A percentile compares a stretch with the other conserved stretches of the same genome.
These are phyloP conservation scores for Aspergillus sclerotioniger DNA, from an alignment of 495 filamentous ascomycete species.

Conservation along the genomic window DNA sequence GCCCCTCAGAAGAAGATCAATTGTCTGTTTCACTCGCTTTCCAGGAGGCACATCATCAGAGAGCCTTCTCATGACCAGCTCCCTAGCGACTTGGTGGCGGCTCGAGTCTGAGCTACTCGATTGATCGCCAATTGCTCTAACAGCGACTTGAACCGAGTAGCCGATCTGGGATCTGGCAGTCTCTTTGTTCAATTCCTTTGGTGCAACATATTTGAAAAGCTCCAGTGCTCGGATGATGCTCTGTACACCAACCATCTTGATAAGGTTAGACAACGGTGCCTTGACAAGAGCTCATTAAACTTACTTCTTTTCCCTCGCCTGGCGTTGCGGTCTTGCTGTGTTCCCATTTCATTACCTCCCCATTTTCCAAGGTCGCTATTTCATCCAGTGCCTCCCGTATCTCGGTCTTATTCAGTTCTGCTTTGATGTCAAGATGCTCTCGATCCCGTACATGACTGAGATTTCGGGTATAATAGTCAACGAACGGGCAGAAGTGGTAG, in stretches of 20 bases:
- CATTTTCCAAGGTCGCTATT: conserved; percentile 2
- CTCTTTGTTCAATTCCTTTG: neutral
- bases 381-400: neutral
- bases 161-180: conserved; percentile 4
- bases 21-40: neutral
- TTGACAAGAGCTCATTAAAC: neutral
- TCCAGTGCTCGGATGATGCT: neutral
- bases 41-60: neutral
- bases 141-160: neutral
- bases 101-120: neutral
- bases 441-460: neutral
- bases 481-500: conserved; percentile 40
- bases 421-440: neutral
- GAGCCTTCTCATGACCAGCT: neutral
- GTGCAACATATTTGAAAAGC: neutral
- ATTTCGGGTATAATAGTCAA: conserved; percentile 26
- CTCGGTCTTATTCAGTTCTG: neutral
- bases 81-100: neutral
- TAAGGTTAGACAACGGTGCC: neutral
- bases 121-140: neutral
- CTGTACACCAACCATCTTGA: neutral
- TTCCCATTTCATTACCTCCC: conserved; percentile 1
- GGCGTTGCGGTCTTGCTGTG: neutral
- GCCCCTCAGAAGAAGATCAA: neutral
- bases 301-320: neutral